Conservation (phyloP, 192 early-diverging fungal genomes). For the Piromyces finnis region DNA sequence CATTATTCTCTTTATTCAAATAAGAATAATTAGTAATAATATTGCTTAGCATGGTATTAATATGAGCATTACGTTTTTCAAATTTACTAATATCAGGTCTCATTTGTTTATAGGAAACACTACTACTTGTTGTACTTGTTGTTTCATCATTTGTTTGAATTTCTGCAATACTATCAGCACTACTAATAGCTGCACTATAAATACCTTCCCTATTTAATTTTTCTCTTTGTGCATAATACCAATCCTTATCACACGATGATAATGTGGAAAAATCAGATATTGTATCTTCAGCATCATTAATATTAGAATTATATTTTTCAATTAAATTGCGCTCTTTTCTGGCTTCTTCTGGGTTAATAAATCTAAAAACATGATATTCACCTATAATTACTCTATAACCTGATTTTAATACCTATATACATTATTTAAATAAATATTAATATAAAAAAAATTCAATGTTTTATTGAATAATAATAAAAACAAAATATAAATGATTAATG, state of each 20-base stretch:
- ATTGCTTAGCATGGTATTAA: neutral
- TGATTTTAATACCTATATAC: slow-evolving; percentile 26
- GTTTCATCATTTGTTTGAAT: neutral
- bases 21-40: neutral
- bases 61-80: neutral
- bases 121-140: neutral
- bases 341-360: slow-evolving; percentile 67
- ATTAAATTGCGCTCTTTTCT: slow-evolving; percentile 37
- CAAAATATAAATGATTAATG: no score
- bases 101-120: neutral
- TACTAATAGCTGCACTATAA: slow-evolving; percentile 13
- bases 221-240: slow-evolving; percentile 4
- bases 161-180: slow-evolving; percentile 11
- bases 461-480: no score
- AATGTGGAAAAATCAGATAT: neutral
- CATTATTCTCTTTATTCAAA: neutral
- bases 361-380: slow-evolving; percentile 62
- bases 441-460: no score
- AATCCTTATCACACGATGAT: neutral
- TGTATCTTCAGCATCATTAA: neutral
- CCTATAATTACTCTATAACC: slow-evolving; percentile 69
- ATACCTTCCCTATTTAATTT: slow-evolving; percentile 7
- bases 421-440: neutral
- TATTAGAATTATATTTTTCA: neutral
- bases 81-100: neutral